Conservation (phyloP, 371 early-diverging fungal genomes). For the Modicella reniformis region DNA sequence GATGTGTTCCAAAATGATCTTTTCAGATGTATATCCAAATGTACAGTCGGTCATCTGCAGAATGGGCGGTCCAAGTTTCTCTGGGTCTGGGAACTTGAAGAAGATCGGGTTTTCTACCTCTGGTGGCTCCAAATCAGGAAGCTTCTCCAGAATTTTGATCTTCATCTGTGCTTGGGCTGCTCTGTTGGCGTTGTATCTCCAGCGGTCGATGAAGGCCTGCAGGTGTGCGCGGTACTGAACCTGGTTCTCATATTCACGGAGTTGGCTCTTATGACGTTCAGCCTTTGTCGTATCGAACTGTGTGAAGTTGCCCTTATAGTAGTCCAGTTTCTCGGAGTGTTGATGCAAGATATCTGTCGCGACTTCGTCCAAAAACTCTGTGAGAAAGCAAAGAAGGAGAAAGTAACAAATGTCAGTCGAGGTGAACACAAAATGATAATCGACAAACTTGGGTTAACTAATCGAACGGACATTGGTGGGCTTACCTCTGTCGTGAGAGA, state of each 20-base stretch:
- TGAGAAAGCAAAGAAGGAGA: background rate
- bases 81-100: constrained; percentile 93
- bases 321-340: constrained; percentile 91
- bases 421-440: background rate
- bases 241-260: constrained; percentile 95
- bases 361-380: constrained; percentile 95
- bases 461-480: no score
- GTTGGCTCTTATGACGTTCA: constrained; percentile 89
- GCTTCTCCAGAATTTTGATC: constrained; percentile 97
- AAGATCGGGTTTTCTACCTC: constrained; percentile 85
- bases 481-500: constrained; percentile 93
- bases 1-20: constrained; percentile 80
- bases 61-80: constrained; percentile 87
- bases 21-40: constrained; percentile 83
- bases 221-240: constrained; percentile 91
- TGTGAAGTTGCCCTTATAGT: constrained; percentile 95
- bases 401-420: background rate
- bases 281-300: constrained; percentile 88
- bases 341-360: constrained; percentile 96
- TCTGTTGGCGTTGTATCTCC: constrained; percentile 98
- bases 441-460: no score
- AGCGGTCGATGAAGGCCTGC: constrained; percentile 97
- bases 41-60: constrained; percentile 91
- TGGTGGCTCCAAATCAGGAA: constrained; percentile 91
- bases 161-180: constrained; percentile 98